Evolutionary conservation across 2,329 filamentous ascomycete species (phyloP), one percentile per base, ranked within the genome.

Genomic region (Simplicillium aogashimaense): DNA sequence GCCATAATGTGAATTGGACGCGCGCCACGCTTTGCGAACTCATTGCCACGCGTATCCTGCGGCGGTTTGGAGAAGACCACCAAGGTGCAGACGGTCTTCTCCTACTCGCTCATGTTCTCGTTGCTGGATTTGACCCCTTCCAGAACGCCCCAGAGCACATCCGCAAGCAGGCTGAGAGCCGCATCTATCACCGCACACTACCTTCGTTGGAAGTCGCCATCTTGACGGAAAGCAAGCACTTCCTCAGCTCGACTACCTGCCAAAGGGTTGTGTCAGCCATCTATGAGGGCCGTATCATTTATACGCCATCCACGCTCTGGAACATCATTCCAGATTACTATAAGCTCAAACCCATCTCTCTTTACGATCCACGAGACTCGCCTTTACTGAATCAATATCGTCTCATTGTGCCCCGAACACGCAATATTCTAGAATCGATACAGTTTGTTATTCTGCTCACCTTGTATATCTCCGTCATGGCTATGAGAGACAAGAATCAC

Each of bases 311-410:
- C 1, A 79, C 80, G 0, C 88, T 86, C 55, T 77, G 90, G 57
- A 83, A 92, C 57, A 83, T 94, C 43, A 78, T 94, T 36, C 86
- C 86, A 1, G 86, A 92, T 56, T 79, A 83, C 50, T 94, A 92
- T 67, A 92, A 92, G 62, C 75, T 83, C 52, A 84, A 84, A 49
- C 84, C 84, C 2, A 89, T 92, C 40, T 81, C 83, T 7, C 65
- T 92, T 0, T 92, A 92, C 57, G 81, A 89, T 52, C 86, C 86
- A 2, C 68, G 82, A 13, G 76, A 80, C 47, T 84, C 82, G 5
- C 83, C 84, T 1, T 55, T 89, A 18, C 69, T 94, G 16, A 90
- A 94, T 52, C 86, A 94, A 55, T 92, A 92, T 53, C 82, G 86
- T 2, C 71, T 94, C 7, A 83, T 88, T 47, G 86, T 94, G 8